A percentile compares a stretch with the other conserved stretches of the same genome.
phyloP scores from a whole-genome alignment of 1,284 basidiomycete species.

The Trichosporon sp. region DNA sequence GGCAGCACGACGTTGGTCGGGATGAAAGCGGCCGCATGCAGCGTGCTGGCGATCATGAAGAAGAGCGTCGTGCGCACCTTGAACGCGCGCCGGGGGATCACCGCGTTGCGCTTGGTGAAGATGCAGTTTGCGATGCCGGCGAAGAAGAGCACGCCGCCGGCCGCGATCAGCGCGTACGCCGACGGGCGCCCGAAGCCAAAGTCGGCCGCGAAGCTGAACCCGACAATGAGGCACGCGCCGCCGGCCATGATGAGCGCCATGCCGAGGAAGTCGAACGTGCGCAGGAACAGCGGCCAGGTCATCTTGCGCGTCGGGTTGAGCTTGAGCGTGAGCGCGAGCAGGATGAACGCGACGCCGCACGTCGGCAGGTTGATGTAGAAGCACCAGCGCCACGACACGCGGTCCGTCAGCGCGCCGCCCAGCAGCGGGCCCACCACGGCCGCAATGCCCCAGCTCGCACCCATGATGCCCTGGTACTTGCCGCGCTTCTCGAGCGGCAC shows the following conservation, averaged over 20 bases:
- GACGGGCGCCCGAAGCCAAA: constrained; percentile 49
- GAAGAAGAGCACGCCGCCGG: constrained; percentile 62
- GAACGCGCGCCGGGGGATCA: constrained; percentile 55
- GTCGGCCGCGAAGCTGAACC: constrained; percentile 56
- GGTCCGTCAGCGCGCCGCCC: constrained; percentile 40
- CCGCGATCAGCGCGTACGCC: constrained; percentile 67
- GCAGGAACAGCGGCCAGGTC: constrained; percentile 23
- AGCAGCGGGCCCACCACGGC: constrained; percentile 50
- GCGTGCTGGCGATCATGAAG: constrained; percentile 35
- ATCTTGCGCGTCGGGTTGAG: constrained; percentile 56
- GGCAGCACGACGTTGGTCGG: constrained; percentile 37
- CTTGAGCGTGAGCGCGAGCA: constrained; percentile 76
- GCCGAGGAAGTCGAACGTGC: constrained; percentile 46
- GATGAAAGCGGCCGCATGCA: constrained; percentile 35
- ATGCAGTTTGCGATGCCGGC: constrained; percentile 62
- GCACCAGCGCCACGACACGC: constrained; percentile 32
- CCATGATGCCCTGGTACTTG: constrained; percentile 49
- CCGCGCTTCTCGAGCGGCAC: constrained; percentile 41
- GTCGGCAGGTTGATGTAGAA: constrained; percentile 45
- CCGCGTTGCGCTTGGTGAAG: constrained; percentile 67
- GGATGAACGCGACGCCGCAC: constrained; percentile 57
- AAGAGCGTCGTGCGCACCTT: constrained; percentile 42
- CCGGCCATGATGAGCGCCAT: constrained; percentile 63
- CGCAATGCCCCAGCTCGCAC: constrained; percentile 50
- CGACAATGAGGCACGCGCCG: constrained; percentile 70